Evolutionary conservation across 352 stramenopile species (phyloP), one percentile per base, ranked within the genome.

Genomic region (Globisporangium canariense): DNA sequence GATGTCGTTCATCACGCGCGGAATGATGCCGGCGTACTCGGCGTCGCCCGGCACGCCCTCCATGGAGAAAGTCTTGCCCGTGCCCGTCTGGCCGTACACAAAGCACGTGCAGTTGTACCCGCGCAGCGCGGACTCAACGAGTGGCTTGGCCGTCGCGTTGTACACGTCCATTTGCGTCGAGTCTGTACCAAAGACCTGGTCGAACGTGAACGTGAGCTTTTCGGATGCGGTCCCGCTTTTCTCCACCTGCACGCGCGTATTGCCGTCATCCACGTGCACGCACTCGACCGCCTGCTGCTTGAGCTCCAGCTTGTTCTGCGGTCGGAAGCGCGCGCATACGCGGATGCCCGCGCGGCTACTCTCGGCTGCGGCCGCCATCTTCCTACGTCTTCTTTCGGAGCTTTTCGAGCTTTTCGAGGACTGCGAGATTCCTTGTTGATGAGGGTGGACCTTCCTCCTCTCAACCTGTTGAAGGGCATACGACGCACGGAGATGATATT

Each of bases 21-120:
- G 79, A 59, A 92, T 92, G 59, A 92, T 88, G 14, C 83, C 83
- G 0, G 74, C 79, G 50, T 79, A 87, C 55, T 89, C 79, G n/a
- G 67, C 66, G 58, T 90, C 76, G 16, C 81, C 83, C 2, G 78
- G 81, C 50, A 90, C 81, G 4, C 83, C 83, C 20, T 88, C 79
- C 79, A 98, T 97, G n/a, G 91, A 97, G 74, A 97, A 92, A 10
- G 93, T 98, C 74, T 98, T 98, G 51, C 93, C 93, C 18, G 86
- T 88, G 25, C 89, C 89, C 1, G 92, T 98, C 67, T 96, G 88
- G 2, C 93, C 93, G 62, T 98, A 98, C 57, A 91, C 91, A 67
- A 98, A 97, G 63, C 95, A 89, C 62, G 90, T 98, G 47, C 83
- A 91, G 63, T 97, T 98, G 69, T 94, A 97, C 13, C 91, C 91